These are phyloP conservation scores for Hanseniaspora meyeri DNA, from an alignment of 805 yeast genomes.

Conservation along the genomic window DNA sequence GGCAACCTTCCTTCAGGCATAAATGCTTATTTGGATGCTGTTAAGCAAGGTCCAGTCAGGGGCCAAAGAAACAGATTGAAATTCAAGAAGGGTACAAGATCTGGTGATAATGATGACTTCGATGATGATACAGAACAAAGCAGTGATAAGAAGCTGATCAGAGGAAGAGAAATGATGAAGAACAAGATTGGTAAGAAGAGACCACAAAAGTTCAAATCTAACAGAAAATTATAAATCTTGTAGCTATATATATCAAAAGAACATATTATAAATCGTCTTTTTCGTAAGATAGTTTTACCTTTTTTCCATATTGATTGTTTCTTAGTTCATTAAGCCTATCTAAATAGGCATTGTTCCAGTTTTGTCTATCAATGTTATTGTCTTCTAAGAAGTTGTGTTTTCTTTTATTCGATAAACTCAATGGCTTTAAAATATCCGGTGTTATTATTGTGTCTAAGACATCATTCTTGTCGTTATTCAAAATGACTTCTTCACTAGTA, in stretches of 20 bases:
- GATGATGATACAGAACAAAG: slow-evolving; percentile 21
- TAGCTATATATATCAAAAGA: background rate
- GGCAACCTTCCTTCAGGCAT: slow-evolving; percentile 46
- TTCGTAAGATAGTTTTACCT: slow-evolving; percentile 8
- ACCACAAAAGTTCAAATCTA: slow-evolving; percentile 12
- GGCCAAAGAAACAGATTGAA: slow-evolving; percentile 88
- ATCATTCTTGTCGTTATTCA: slow-evolving; percentile 4
- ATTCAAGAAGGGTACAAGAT: slow-evolving; percentile 53
- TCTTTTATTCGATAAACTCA: slow-evolving; percentile 1
- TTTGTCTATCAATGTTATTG: background rate
- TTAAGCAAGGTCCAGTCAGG: slow-evolving; percentile 81
- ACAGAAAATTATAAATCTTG: slow-evolving; percentile 5
- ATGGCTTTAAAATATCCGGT: slow-evolving; percentile 1
- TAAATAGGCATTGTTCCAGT: background rate
- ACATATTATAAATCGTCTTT: background rate
- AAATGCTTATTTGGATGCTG: slow-evolving; percentile 88
- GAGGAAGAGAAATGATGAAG: slow-evolving; percentile 8
- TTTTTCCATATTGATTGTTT: background rate
- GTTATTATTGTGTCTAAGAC: slow-evolving; percentile 5
- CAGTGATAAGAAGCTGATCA: background rate
- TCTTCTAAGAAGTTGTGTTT: background rate
- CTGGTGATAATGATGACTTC: slow-evolving; percentile 38
- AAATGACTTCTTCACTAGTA: background rate
- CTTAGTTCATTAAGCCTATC: background rate
- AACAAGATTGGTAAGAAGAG: slow-evolving; percentile 13